Evolutionary conservation across 2,329 filamentous ascomycete genomes (phyloP).

Genomic region (Xylariales sp.): DNA sequence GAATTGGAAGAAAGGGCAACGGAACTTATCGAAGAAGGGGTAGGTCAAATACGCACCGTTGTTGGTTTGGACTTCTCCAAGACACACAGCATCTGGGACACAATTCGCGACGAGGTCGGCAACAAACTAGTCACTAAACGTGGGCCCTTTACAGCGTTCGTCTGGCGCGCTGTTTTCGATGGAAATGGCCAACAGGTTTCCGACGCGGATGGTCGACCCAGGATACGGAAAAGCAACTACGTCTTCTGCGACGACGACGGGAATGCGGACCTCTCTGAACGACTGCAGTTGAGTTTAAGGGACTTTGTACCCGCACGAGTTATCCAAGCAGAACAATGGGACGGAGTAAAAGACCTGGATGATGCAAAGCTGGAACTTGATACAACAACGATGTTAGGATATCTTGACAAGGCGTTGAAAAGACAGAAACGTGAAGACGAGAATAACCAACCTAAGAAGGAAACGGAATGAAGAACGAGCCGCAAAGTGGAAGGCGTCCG

Average conservation of each 20-base stretch:
- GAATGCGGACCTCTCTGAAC: background rate
- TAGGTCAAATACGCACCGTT: conserved; percentile 2
- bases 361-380: conserved; percentile 7
- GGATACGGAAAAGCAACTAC: background rate
- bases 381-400: background rate
- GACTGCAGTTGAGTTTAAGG: conserved; percentile 9
- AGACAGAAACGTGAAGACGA: conserved; percentile 5
- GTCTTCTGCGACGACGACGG: background rate
- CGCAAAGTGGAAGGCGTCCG: background rate
- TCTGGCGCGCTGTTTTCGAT: conserved; percentile 8
- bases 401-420: conserved; percentile 5
- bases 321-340: conserved; percentile 12
- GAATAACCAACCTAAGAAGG: background rate
- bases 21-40: conserved; percentile 7
- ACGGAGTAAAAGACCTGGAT: background rate
- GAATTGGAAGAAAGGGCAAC: conserved; percentile 2
- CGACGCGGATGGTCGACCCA: background rate
- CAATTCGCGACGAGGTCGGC: conserved; percentile 1
- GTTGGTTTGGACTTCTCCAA: conserved; percentile 8
- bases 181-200: background rate
- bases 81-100: conserved; percentile 1
- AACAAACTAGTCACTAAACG: background rate
- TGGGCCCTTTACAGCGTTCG: background rate
- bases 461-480: background rate
- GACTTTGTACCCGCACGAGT: conserved; percentile 9